A percentile compares a stretch with the other conserved stretches of the same genome.
Conservation (phyloP, 1,284 basidiomycete species). For the Hortiboletus rubellus region DNA sequence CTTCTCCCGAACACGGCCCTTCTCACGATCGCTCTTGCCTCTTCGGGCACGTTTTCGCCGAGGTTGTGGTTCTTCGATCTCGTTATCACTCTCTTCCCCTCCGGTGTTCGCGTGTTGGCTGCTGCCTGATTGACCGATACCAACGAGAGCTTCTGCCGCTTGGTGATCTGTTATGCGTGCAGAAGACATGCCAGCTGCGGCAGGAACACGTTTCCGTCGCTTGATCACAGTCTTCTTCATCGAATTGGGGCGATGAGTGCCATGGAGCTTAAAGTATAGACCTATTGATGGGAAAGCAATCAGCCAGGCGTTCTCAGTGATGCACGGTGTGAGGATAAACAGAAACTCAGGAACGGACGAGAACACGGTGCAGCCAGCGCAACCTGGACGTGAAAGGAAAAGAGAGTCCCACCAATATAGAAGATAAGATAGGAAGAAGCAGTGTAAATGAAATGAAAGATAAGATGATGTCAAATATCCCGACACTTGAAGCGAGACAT, state of each 20-base stretch:
- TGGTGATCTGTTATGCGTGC: slow-evolving; percentile 77
- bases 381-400: slow-evolving; percentile 7
- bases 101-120: slow-evolving; percentile 42
- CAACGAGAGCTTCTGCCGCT: slow-evolving; percentile 79
- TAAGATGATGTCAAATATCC: slow-evolving; percentile 18
- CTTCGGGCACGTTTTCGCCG: slow-evolving; percentile 55
- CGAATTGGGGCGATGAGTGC: slow-evolving; percentile 93
- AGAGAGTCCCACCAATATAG: slow-evolving; percentile 10
- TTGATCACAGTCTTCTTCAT: slow-evolving; percentile 99
- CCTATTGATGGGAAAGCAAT: slow-evolving; percentile 50
- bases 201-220: slow-evolving; percentile 92
- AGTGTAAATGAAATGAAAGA: slow-evolving; percentile 19
- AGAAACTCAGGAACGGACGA: slow-evolving; percentile 5
- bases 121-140: slow-evolving; percentile 60
- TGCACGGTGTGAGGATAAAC: slow-evolving; percentile 5
- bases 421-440: slow-evolving; percentile 26
- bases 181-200: slow-evolving; percentile 49
- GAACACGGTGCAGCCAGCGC: neutral
- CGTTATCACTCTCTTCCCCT: slow-evolving; percentile 60
- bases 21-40: slow-evolving; percentile 40
- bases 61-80: slow-evolving; percentile 49
- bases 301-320: slow-evolving; percentile 20
- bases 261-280: slow-evolving; percentile 97
- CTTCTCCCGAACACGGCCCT: slow-evolving; percentile 39
- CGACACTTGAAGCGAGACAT: slow-evolving; percentile 19